These are phyloP conservation scores for Zygotorulaspora chibaensis DNA, from an alignment of 805 yeast genomes.

Conservation along the genomic window DNA sequence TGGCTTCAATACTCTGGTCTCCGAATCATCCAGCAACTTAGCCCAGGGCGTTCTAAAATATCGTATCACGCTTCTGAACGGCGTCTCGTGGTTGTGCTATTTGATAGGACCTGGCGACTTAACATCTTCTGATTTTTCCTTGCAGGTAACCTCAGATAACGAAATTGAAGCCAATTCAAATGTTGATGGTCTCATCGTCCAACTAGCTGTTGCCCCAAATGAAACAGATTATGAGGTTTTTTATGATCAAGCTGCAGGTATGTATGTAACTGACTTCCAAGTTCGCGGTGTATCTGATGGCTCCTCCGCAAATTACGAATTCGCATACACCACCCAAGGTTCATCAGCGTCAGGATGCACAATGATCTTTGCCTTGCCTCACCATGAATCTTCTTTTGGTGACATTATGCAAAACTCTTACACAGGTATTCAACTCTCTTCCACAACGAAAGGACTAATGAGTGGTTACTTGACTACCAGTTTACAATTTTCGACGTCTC, in stretches of 20 bases:
- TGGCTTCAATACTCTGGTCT: constrained; percentile 36
- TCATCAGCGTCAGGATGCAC: constrained; percentile 44
- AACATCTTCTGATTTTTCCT: constrained; percentile 7
- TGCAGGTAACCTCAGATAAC: constrained; percentile 26
- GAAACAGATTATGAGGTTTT: constrained; percentile 34
- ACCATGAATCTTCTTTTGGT: constrained; percentile 42
- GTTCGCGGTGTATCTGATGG: constrained; percentile 47
- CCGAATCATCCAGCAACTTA: constrained; percentile 32
- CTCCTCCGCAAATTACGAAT: constrained; percentile 43
- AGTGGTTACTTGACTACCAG: constrained; percentile 40
- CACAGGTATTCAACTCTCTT: constrained; percentile 43
- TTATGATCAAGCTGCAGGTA: constrained; percentile 59
- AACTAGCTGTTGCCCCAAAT: constrained; percentile 47
- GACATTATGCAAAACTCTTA: constrained; percentile 27
- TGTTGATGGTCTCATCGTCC: constrained; percentile 42
- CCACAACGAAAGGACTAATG: constrained; percentile 52
- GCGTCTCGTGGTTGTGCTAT: constrained; percentile 49
- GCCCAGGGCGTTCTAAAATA: constrained; percentile 41
- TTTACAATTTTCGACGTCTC: constrained; percentile 38
- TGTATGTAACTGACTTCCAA: constrained; percentile 49
- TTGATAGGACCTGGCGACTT: constrained; percentile 39
- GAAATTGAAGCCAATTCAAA: constrained; percentile 36
- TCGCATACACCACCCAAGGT: constrained; percentile 49
- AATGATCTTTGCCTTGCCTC: constrained; percentile 51
- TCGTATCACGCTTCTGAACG: constrained; percentile 44